These are phyloP conservation scores for Backusella macrospora DNA, from an alignment of 192 early-diverging fungal genomes.

Conservation along the genomic window DNA sequence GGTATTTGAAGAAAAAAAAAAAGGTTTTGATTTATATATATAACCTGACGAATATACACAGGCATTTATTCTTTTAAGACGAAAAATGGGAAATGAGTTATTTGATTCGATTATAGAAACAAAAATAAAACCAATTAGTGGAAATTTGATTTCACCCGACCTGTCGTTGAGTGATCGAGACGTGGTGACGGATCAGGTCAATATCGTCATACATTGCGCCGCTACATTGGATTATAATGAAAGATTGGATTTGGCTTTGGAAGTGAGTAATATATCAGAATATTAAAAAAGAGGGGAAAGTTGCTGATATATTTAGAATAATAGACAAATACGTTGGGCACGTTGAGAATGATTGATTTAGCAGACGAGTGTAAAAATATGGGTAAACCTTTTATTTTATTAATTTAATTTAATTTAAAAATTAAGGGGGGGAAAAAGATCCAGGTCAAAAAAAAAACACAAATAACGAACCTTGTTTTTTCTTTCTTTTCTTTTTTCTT, in stretches of 20 bases:
- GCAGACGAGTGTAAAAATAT: constrained; percentile 41
- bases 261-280: constrained; percentile 34
- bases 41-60: neutral
- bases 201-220: constrained; percentile 54
- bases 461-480: too few relatives aligned
- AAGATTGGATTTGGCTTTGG: constrained; percentile 51
- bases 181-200: constrained; percentile 40
- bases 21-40: neutral
- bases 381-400: constrained; percentile 13
- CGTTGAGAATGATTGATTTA: constrained; percentile 44
- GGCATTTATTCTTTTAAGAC: constrained; percentile 48
- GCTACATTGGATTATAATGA: constrained; percentile 54
- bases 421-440: neutral
- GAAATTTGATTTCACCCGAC: constrained; percentile 50
- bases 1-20: constrained; percentile 21
- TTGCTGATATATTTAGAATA: neutral
- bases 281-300: neutral
- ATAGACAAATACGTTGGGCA: constrained; percentile 46
- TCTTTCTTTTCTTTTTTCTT: too few relatives aligned
- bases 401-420: neutral
- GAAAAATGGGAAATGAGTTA: constrained; percentile 31
- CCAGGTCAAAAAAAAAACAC: neutral
- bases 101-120: constrained; percentile 43
- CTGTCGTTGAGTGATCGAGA: constrained; percentile 47
- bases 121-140: constrained; percentile 52